Percentiles rank a stretch among this genome's conserved stretches.
These are phyloP conservation scores for Xylogone sp. DNA, from an alignment of 2,329 filamentous ascomycete genomes.

Conservation along the genomic window DNA sequence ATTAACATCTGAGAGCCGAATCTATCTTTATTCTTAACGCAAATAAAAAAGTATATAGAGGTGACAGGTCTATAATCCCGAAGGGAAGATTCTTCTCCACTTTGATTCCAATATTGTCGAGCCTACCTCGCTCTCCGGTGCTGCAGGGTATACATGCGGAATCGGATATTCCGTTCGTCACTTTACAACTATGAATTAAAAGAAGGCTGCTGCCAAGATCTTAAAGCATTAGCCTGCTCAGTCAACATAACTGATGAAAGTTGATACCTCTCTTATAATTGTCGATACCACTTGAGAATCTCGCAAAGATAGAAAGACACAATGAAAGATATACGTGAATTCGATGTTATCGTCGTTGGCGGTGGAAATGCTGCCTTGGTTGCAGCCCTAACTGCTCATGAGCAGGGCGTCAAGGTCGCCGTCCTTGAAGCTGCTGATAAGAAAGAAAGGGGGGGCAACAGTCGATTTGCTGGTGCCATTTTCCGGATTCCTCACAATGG, in stretches of 20 bases:
- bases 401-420: neutral
- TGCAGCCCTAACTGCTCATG: neutral
- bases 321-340: slow-evolving; percentile 10
- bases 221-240: neutral
- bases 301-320: slow-evolving; percentile 14
- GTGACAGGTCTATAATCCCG: no score
- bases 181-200: neutral
- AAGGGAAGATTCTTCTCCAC: no score
- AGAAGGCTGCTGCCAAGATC: neutral
- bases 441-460: neutral
- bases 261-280: neutral
- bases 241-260: neutral
- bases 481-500: slow-evolving; percentile 49
- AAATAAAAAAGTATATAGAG: no score
- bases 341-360: slow-evolving; percentile 50
- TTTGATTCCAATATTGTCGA: no score
- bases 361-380: slow-evolving; percentile 31
- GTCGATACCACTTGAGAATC: neutral
- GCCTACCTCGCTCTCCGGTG: neutral
- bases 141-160: neutral
- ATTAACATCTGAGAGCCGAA: no score
- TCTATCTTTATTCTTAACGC: no score
- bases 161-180: neutral
- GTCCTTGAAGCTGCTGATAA: neutral
- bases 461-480: neutral